Base-by-base conservation (phyloP, 768 basidiomycete species). In the Phanerochaete carnosa region DNA sequence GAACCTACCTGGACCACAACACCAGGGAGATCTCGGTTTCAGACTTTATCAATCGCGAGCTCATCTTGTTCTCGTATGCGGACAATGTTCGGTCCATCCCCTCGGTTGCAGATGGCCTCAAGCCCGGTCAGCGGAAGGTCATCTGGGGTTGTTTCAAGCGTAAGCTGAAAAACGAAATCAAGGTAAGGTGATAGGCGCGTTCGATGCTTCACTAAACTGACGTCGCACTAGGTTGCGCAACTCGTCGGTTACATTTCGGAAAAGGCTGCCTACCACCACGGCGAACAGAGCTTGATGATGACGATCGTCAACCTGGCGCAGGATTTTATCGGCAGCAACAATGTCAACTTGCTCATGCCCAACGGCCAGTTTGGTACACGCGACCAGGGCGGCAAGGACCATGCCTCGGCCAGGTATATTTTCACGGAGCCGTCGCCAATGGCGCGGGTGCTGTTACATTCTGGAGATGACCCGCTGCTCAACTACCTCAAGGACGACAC, bases 21-120 rank as follows among this genome's bases (percentile, higher is more conserved):
- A 82, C 91, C 32, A 85, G 89, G 47, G 88, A 93, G 68, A 91
- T 99, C 62, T 84, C 92, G 0, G 92, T 88, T 71, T 83, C 89
- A 0, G 95, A 99, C 68, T 99, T 99, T 72, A 96, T 99, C 77
- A 98, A 99, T 80, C 93, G 87, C 74, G 97, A 99, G 70, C 77
- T 99, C 49, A 98, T 99, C 61, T 81, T 98, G 28, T 99, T 98
- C 82, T 99, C 97, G 1, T 98, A 98, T 94, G 97, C 97, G 3
- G 97, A 99, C 70, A 98, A 98, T 69, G 84, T 97, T 64, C 95
- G 97, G 58, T 99, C 97, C 3, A 98, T 99, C 65, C 97, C 97
- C 2, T 97, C 90, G 0, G 83, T 93, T 16, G 86, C 87, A 13
- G 97, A 98, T 71, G 97, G 97, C 47, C 78, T 99, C 59, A 99